These are phyloP conservation scores for Bifiguratus adelaidae DNA, from an alignment of 192 early-diverging fungal species.

Conservation along the genomic window DNA sequence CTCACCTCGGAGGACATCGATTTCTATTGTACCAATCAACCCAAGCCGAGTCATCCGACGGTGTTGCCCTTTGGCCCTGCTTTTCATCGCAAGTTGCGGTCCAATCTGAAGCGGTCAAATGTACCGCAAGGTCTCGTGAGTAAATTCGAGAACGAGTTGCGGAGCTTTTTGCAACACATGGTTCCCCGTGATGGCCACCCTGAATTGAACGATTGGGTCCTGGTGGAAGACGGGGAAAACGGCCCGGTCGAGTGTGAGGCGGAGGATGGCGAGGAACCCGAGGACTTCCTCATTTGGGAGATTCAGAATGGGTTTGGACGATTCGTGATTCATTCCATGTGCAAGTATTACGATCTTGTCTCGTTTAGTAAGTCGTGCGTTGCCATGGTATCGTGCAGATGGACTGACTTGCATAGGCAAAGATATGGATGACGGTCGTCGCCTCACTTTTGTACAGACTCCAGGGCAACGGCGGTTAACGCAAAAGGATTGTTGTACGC, in stretches of 20 bases:
- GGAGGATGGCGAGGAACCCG: background rate
- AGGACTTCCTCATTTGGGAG: constrained; percentile 27
- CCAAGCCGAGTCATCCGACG: constrained; percentile 13
- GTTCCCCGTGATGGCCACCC: background rate
- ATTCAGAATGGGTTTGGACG: constrained; percentile 35
- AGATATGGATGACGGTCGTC: background rate
- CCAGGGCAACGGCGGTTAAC: no score
- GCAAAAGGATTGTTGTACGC: background rate
- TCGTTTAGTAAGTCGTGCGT: constrained; percentile 34
- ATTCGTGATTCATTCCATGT: constrained; percentile 33
- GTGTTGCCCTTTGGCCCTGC: no score
- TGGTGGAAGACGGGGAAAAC: constrained; percentile 3
- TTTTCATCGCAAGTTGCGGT: constrained; percentile 21
- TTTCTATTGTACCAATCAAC: background rate
- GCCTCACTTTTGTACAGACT: background rate
- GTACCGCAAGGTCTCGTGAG: constrained; percentile 33
- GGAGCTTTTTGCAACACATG: constrained; percentile 25
- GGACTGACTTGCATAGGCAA: background rate
- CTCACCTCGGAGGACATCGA: constrained; percentile 10
- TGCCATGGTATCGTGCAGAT: background rate
- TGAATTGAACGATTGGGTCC: constrained; percentile 4
- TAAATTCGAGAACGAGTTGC: constrained; percentile 30
- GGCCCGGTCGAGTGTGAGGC: background rate
- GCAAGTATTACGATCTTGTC: constrained; percentile 25
- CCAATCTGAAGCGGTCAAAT: constrained; percentile 34